Conservation (phyloP, 257 asterid species). For the Solanum etuberosum region DNA sequence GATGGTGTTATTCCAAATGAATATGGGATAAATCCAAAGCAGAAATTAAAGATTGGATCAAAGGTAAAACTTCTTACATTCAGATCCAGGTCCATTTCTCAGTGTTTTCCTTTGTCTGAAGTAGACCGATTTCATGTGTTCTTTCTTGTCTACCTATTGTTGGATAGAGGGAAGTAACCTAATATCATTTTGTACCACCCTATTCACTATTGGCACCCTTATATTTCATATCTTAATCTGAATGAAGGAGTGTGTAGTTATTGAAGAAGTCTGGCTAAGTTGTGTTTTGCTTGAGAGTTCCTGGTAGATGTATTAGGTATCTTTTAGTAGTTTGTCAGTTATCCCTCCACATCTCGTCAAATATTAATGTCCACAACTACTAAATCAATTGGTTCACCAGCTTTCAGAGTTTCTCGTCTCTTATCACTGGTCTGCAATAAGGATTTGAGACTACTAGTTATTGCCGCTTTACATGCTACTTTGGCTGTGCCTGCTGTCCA, state of each 20-base stretch:
- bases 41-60: slow-evolving; percentile 85
- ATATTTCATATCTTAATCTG: neutral
- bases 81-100: neutral
- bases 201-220: neutral
- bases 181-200: neutral
- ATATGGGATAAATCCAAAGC: slow-evolving; percentile 86
- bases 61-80: slow-evolving; percentile 34
- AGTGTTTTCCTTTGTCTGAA: neutral
- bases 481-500: neutral
- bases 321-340: neutral
- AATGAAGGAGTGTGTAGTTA: neutral
- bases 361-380: neutral
- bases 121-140: neutral
- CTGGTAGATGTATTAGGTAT: neutral
- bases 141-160: neutral
- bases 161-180: neutral
- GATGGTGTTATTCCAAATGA: slow-evolving; percentile 97
- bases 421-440: neutral
- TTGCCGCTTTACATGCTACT: neutral
- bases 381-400: neutral
- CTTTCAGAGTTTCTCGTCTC: neutral
- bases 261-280: neutral
- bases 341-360: neutral
- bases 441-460: neutral
- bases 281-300: neutral